Conservation (phyloP, 441 rosid species). For the Manihot esculenta region DNA sequence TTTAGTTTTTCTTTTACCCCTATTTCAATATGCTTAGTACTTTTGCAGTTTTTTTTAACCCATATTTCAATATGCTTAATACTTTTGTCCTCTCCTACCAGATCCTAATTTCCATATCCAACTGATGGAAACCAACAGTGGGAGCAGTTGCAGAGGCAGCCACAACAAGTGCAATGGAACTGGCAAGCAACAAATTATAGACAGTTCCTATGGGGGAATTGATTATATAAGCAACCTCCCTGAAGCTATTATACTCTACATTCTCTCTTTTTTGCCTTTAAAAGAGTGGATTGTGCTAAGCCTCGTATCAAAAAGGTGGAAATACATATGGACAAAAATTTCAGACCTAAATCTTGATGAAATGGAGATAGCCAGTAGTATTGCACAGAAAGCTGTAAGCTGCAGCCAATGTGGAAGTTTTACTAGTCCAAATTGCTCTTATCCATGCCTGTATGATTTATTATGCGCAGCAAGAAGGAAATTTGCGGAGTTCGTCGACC, state of each 20-base stretch:
- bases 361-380: slow-evolving; percentile 17
- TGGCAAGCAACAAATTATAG: neutral
- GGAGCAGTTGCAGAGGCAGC: neutral
- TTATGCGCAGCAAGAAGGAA: slow-evolving; percentile 15
- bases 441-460: slow-evolving; percentile 5
- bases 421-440: neutral
- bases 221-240: slow-evolving; percentile 17
- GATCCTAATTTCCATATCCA: neutral
- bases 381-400: neutral
- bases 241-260: neutral
- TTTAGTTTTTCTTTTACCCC: neutral
- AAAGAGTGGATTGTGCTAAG: slow-evolving; percentile 22
- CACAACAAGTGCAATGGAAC: neutral
- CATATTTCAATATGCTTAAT: neutral
- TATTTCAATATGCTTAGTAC: no score
- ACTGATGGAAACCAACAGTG: neutral
- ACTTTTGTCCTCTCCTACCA: neutral
- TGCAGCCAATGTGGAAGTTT: neutral
- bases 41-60: neutral
- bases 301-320: slow-evolving; percentile 22
- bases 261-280: slow-evolving; percentile 22
- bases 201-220: neutral
- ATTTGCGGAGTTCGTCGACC: slow-evolving; percentile 23
- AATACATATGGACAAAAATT: slow-evolving; percentile 23
- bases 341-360: slow-evolving; percentile 14